Evolutionary conservation across 305 asterid genomes (phyloP).

Genomic region (Fraxinus velutina): DNA sequence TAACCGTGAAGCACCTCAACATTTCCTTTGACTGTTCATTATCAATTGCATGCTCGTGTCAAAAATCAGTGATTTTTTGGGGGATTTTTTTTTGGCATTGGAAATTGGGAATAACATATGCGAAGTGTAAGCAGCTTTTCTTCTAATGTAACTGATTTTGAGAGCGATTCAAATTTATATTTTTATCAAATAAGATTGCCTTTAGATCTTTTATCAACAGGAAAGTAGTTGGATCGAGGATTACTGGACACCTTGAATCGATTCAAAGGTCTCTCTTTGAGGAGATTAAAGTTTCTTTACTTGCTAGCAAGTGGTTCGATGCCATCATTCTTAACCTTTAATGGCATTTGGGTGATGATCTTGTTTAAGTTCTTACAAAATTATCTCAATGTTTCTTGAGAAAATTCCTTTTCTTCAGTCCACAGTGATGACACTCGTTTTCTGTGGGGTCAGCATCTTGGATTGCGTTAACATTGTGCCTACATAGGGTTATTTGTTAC

Average conservation of each 20-base stretch:
- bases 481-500: background rate
- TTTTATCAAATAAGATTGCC: background rate
- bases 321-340: background rate
- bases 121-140: background rate
- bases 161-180: background rate
- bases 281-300: background rate
- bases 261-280: background rate
- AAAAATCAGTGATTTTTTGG: background rate
- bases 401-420: background rate
- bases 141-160: background rate
- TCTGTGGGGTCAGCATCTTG: background rate
- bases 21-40: background rate
- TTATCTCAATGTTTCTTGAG: background rate
- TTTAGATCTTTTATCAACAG: background rate
- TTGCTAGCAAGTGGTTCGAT: background rate
- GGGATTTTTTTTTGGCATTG: background rate
- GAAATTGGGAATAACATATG: background rate
- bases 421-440: background rate
- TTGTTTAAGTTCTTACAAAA: conserved; percentile 3
- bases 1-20: background rate
- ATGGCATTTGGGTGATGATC: background rate
- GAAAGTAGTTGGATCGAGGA: background rate
- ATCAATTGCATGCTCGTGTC: background rate
- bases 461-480: background rate
- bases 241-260: background rate